Conservation (phyloP, 257 asterid genomes). For the Nemophila menziesii region DNA sequence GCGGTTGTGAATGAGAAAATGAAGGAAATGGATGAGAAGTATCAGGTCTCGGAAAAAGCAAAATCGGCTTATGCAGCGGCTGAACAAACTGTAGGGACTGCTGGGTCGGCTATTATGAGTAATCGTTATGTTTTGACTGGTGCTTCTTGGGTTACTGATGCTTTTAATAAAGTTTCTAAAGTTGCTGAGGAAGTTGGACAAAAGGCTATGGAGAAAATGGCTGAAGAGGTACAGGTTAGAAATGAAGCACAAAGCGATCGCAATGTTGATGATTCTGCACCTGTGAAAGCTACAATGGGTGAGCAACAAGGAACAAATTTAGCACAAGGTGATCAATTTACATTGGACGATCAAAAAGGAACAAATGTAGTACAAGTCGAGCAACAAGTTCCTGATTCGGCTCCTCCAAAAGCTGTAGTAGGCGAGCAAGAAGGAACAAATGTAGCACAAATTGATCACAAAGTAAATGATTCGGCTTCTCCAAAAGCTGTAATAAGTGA, state of each 20-base stretch:
- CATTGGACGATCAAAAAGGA: too few relatives aligned
- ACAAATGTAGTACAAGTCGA: too few relatives aligned
- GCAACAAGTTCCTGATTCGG: too few relatives aligned
- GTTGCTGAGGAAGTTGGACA: slow-evolving; percentile 57
- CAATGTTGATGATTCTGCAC: neutral
- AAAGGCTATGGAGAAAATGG: slow-evolving; percentile 25
- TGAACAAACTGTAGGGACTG: slow-evolving; percentile 49
- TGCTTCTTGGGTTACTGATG: slow-evolving; percentile 55
- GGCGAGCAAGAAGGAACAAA: too few relatives aligned
- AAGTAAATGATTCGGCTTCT: too few relatives aligned
- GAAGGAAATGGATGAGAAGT: slow-evolving; percentile 55
- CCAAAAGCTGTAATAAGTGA: too few relatives aligned
- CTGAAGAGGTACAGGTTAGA: neutral
- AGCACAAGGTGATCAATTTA: too few relatives aligned
- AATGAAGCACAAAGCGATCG: neutral
- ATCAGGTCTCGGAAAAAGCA: slow-evolving; percentile 55
- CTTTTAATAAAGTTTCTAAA: slow-evolving; percentile 39
- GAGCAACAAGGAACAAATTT: too few relatives aligned
- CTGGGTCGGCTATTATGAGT: slow-evolving; percentile 53
- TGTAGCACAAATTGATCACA: too few relatives aligned
- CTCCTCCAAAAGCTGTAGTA: too few relatives aligned
- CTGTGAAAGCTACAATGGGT: neutral
- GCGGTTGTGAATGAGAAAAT: slow-evolving; percentile 45
- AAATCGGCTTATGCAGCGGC: slow-evolving; percentile 48
- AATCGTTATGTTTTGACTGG: slow-evolving; percentile 51